Base-by-base conservation (phyloP, 257 asterid genomes). In the Nicotiana tabacum region DNA sequence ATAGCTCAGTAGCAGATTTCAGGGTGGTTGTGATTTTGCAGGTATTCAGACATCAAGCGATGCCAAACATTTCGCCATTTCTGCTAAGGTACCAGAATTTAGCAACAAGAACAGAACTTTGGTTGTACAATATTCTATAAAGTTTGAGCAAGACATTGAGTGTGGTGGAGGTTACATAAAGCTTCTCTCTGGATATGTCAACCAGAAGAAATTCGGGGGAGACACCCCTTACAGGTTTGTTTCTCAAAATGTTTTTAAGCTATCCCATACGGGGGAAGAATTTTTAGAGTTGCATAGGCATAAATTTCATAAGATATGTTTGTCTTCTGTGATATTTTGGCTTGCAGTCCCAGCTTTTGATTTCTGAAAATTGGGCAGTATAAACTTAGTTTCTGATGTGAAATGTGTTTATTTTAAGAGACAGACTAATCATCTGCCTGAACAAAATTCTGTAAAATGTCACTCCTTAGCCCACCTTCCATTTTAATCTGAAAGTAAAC, bases 151-250 rank as follows among this genome's bases (percentile, higher is more conserved):
- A 86, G 98, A 96, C 87, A 96, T 96, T 70, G 99, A 96, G 87
- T 96, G 99, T 65, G 99, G 99, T 32, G 99, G 99, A 6, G 99
- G 98, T 69, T 96, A 96, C 66, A 90, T 96, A 46, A 96, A 96
- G 92, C 98, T 96, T 87, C 93, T 87, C 24, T 96, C 99, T 58
- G 98, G 97, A 84, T 94, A 83, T 84, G 98, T 94, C 55, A 96
- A 94, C 83, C 99, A 96, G 83, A 96, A 96, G 94, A 96, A 96
- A 85, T 94, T 93, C 78, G 98, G 99, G 3, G 99, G 99, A 17
- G 99, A 94, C 83, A 96, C 99, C 67, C 99, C 99, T 80, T 96
- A 96, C 93, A 96, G 98, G 99, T 93, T 84, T 16, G 83, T 21
- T 70, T 55, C 64, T 51, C 9, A 8, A 46, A 51, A 51, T 33